Base-by-base conservation (phyloP, 108 stramenopile genomes). In the Halocafeteria seosinensis region DNA sequence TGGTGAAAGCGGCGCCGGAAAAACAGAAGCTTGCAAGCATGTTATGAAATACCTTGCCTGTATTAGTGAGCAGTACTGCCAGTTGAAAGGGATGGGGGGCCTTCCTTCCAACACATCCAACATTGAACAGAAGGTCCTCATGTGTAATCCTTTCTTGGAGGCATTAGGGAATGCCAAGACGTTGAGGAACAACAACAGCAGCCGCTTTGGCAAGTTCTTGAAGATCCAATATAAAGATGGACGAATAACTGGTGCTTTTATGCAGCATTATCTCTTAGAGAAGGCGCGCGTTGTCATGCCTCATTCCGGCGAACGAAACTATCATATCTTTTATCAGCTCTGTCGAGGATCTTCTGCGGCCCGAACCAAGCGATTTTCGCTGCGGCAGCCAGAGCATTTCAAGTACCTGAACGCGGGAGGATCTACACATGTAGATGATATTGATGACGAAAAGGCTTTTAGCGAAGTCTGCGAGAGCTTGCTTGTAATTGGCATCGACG, bases 261-360 rank as follows among this genome's bases (percentile, higher is more conserved):
- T 79, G 62, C 50, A 50, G 65, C 87, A 85, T 23, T 95, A 91
- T 62, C 79, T 95, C 38, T 75, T 95, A 3, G 94, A 95, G 71
- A 92, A 92, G 70, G 84, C 79, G 30, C 82, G 94, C 21, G 83
- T 92, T 52, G 87, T 92, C 28, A 81, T 85, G 51, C 76, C 82
- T 50, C 73, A 73, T 29, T 36, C 61, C 4, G 84, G 85, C 17
- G 94, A 95, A 72, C 64, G 94, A 5, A 90, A 89, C 63, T 95
- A 88, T 75, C 94, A 95, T 69, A 75, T 93, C 36, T 95, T 95
- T 65, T 95, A 95, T 64, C 88, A 94, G 69, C 83, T 98, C 37
- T 68, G 87, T 37, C 65, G 71, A 32, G 78, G 84, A 34, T 81
- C 85, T 4, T 70, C 76, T 1, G 64, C 60, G 8, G 61, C 75